Evolutionary conservation across 306 rosid species (phyloP).

Genomic region (Cucurbita argyrosperma): DNA sequence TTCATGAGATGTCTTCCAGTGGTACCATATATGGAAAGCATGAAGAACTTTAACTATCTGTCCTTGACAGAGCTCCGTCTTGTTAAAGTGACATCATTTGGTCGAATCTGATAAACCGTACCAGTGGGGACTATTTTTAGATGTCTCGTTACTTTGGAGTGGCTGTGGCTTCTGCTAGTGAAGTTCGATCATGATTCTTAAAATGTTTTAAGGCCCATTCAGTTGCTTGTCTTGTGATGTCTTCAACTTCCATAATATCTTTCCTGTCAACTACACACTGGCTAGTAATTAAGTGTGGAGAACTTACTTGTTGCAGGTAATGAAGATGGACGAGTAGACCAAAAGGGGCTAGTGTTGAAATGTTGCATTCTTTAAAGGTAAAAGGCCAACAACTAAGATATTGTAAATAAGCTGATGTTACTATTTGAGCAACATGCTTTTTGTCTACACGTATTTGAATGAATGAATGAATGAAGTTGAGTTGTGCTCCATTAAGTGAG

Average conservation of each 20-base stretch:
- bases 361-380: conserved; percentile 59
- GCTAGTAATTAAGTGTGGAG: background rate
- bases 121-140: background rate
- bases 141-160: background rate
- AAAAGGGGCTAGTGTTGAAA: conserved; percentile 79
- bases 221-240: background rate
- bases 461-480: conserved; percentile 1
- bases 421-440: background rate
- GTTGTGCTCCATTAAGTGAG: background rate
- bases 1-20: background rate
- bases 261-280: background rate
- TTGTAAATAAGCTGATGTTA: conserved; percentile 2
- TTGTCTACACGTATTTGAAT: background rate
- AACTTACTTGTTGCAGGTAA: conserved; percentile 37
- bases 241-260: background rate
- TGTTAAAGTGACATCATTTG: background rate
- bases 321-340: conserved; percentile 82
- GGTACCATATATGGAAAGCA: background rate
- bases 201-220: background rate
- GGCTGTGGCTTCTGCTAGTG: background rate
- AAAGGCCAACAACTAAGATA: conserved; percentile 7
- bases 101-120: background rate
- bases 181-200: background rate
- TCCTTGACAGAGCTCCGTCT: background rate
- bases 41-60: background rate